These are phyloP conservation scores for Rubus parviflorus DNA, from an alignment of 306 rosid species.

Conservation along the genomic window DNA sequence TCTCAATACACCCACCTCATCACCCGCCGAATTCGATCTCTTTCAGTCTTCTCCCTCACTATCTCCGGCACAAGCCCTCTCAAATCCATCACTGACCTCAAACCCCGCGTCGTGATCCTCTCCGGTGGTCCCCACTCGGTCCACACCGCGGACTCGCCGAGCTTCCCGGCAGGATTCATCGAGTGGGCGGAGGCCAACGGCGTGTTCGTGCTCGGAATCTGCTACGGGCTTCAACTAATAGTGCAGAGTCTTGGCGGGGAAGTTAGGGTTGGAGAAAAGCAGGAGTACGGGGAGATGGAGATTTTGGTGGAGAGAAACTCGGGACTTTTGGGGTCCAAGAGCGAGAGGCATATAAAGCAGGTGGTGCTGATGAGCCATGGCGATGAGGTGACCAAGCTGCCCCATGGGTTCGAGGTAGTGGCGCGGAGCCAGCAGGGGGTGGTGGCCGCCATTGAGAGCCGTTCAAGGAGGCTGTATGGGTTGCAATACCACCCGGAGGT, in stretches of 20 bases:
- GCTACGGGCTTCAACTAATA: constrained; percentile 86
- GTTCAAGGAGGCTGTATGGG: constrained; percentile 42
- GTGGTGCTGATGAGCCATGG: constrained; percentile 30
- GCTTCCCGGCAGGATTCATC: constrained; percentile 67
- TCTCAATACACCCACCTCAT: constrained; percentile 96
- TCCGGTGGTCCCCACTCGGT: constrained; percentile 99
- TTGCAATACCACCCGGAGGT: constrained; percentile 99
- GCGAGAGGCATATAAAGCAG: constrained; percentile 46
- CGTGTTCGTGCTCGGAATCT: constrained; percentile 73
- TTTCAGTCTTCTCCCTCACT: constrained; percentile 83
- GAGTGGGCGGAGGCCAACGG: constrained; percentile 68
- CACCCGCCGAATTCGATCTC: constrained; percentile 89
- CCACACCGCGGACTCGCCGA: constrained; percentile 70
- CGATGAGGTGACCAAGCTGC: too few species aligned
- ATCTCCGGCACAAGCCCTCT: constrained; percentile 79
- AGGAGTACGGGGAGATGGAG: constrained; percentile 95
- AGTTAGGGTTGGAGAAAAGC: constrained; percentile 66
- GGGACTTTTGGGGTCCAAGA: constrained; percentile 45
- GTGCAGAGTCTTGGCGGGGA: constrained; percentile 85
- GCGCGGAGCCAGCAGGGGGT: constrained; percentile 75
- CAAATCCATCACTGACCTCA: constrained; percentile 55
- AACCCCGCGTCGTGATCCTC: constrained; percentile 76
- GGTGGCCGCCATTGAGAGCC: constrained; percentile 1
- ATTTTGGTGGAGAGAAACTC: constrained; percentile 46
- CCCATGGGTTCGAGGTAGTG: too few species aligned